Base-by-base conservation (phyloP, 345 rosid genomes). In the Luvunga scandens region DNA sequence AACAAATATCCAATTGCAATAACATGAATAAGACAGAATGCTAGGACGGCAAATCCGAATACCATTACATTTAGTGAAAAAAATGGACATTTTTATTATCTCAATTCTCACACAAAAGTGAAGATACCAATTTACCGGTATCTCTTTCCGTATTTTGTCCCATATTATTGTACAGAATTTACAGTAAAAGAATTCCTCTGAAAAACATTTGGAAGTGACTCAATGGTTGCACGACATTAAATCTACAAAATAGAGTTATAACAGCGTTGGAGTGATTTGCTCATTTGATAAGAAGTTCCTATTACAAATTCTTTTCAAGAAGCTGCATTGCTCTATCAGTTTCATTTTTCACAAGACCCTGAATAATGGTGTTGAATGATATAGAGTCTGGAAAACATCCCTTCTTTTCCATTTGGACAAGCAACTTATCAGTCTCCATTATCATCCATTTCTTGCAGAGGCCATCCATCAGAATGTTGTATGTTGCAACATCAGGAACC, bases 381-480 rank as follows among this genome's bases (percentile, higher is more conserved):
- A 67, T 31, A 6, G 71, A 61, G 68, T 77, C 5, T 6, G 83
- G 86, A 2, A 66, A 50, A 34, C 78, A 77, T n/a, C 73, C 77
- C 34, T 27, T 77, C n/a, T 64, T 60, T 53, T 67, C 71, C 86
- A 83, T 83, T 65, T 83, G 72, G 24, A 33, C 30, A 22, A 83
- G 56, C 75, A 76, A 61, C 10, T 72, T 31, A 27, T 30, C 24
- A 24, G 83, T 79, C 66, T 80, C 83, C 13, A 21, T 1, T 5
- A 10, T 10, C 38, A 4, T 8, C 18, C 60, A 73, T 50, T n/a
- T 68, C 65, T 55, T 83, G 66, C 81, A 80, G 48, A 63, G 34
- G 38, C 79, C 79, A 60, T 21, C 73, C 66, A 83, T 67, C 73
- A 83, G 57, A 16, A 77, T 68, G 60, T 30, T 79, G 30, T 71